Conservation (phyloP, 495 filamentous ascomycete species). For the Neurospora sp. region DNA sequence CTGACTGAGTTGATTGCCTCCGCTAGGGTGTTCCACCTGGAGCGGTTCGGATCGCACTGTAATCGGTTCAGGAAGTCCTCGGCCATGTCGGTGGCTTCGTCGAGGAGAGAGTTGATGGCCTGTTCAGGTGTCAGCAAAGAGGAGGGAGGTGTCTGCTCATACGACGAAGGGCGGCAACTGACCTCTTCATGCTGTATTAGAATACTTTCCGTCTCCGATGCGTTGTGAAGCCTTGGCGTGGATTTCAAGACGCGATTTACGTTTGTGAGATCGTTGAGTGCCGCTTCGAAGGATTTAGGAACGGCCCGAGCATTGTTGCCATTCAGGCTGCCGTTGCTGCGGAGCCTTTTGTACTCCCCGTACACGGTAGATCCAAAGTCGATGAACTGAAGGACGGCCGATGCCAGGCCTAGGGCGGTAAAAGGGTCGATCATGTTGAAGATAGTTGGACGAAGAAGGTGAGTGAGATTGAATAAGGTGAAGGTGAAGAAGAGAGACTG, state of each 20-base stretch:
- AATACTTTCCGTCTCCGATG: not conserved
- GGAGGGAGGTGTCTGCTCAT: not conserved
- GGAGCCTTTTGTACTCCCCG: not conserved
- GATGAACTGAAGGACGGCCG: constrained; percentile 9
- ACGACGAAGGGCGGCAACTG: not conserved
- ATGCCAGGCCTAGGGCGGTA: constrained; percentile 6
- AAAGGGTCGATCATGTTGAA: constrained; percentile 4
- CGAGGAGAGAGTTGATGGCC: not conserved
- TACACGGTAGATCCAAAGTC: constrained; percentile 2
- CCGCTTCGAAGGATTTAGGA: not conserved
- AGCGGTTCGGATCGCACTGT: not conserved
- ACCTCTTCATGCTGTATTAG: not conserved
- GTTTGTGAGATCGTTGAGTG: not conserved
- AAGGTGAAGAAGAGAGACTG: not conserved
- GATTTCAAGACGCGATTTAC: not conserved
- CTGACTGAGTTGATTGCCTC: not conserved
- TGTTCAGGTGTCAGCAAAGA: not conserved
- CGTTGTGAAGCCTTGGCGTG: not conserved
- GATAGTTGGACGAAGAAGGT: not conserved
- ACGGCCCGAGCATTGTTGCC: not conserved
- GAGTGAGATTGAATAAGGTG: not conserved
- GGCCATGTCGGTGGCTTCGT: not conserved
- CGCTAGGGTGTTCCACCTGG: not conserved
- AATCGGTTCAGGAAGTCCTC: not conserved
- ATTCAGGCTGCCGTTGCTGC: not conserved